A percentile compares a stretch with the other conserved stretches of the same genome.
These are phyloP conservation scores for Vanrija sp. DNA, from an alignment of 1,284 basidiomycete species.

Conservation along the genomic window DNA sequence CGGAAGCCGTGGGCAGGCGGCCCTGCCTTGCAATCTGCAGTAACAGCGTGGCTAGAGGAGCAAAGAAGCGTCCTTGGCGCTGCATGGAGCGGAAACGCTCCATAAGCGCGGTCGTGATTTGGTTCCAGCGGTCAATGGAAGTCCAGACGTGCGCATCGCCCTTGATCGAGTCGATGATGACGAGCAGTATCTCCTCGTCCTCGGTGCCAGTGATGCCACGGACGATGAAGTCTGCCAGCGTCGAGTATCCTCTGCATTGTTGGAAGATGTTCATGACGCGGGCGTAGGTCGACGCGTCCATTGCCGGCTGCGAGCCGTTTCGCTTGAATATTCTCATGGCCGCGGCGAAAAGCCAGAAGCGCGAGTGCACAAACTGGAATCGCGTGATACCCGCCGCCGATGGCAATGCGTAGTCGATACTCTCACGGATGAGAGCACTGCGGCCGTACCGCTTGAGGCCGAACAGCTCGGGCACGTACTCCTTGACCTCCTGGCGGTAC, in stretches of 20 bases:
- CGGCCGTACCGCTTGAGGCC: conserved; percentile 29
- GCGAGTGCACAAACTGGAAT: conserved; percentile 37
- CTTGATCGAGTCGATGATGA: conserved; percentile 37
- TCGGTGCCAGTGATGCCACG: conserved; percentile 32
- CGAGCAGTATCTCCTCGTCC: conserved; percentile 36
- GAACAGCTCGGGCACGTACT: conserved; percentile 45
- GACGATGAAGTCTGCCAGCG: conserved; percentile 37
- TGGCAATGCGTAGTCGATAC: conserved; percentile 32
- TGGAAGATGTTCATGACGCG: conserved; percentile 39
- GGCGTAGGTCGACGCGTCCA: conserved; percentile 39
- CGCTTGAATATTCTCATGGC: conserved; percentile 26
- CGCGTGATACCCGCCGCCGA: conserved; percentile 27
- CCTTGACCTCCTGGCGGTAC: conserved; percentile 36
- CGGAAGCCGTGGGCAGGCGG: conserved; percentile 30
- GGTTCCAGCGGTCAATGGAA: conserved; percentile 41
- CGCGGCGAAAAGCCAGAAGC: conserved; percentile 37
- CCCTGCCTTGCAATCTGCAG: conserved; percentile 26
- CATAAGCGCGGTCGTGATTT: conserved; percentile 36
- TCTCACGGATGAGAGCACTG: conserved; percentile 24
- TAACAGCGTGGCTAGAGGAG: conserved; percentile 24
- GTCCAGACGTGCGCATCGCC: conserved; percentile 46
- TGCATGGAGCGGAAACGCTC: conserved; percentile 31
- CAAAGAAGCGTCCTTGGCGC: conserved; percentile 24
- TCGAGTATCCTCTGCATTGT: conserved; percentile 35
- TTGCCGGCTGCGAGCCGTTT: conserved; percentile 25